Conservation (phyloP, 1,139 yeast species). For the Blastobotrys serpentis region DNA sequence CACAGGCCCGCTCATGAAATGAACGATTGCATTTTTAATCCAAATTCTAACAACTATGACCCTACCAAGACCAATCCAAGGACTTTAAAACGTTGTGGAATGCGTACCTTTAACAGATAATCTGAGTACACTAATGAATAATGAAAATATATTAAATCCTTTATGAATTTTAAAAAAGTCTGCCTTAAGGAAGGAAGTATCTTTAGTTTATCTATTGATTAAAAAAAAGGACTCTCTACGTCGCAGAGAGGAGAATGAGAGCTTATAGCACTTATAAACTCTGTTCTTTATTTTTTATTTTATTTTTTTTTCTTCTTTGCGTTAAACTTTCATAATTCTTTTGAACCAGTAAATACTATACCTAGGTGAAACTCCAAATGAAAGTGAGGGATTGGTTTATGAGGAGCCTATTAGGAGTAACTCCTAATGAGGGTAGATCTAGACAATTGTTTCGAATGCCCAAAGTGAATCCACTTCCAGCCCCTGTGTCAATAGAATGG, state of each 20-base stretch:
- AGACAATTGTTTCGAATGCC: conserved; percentile 9
- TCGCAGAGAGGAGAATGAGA: too few relatives aligned
- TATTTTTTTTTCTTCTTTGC: neutral
- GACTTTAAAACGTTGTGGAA: neutral
- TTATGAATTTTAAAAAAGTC: too few relatives aligned
- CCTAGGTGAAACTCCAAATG: neutral
- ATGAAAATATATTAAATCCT: too few relatives aligned
- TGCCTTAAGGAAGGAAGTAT: too few relatives aligned
- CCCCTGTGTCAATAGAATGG: conserved; percentile 29
- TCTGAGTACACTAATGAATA: too few relatives aligned
- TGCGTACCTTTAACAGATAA: too few relatives aligned
- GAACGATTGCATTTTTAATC: conserved; percentile 18
- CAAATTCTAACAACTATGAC: conserved; percentile 18
- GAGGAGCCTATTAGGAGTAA: neutral
- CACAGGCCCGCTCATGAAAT: conserved; percentile 19
- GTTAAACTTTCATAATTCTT: too few relatives aligned
- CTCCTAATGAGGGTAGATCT: neutral
- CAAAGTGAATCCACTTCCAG: conserved; percentile 30
- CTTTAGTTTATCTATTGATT: neutral
- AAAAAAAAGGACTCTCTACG: too few relatives aligned
- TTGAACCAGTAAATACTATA: neutral
- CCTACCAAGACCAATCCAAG: conserved; percentile 18
- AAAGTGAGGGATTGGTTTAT: conserved; percentile 1
- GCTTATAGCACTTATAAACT: too few relatives aligned
- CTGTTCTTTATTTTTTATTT: neutral